These are phyloP conservation scores for Quercus suber DNA, from an alignment of 306 rosid genomes.

Conservation along the genomic window DNA sequence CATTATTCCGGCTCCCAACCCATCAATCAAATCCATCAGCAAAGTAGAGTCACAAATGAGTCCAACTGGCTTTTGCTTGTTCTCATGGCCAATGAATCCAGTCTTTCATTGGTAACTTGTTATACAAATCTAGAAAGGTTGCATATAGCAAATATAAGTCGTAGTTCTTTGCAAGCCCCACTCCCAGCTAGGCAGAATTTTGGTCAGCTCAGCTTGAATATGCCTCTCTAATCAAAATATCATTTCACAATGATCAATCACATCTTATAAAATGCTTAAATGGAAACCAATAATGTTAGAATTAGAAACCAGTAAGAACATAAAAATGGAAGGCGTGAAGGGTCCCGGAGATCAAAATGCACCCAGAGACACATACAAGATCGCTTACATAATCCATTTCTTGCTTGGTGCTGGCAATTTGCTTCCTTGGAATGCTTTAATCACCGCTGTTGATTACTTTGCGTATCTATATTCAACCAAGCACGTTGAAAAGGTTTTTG, in stretches of 20 bases:
- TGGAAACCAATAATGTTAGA: conserved; percentile 11
- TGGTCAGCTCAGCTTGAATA: conserved; percentile 24
- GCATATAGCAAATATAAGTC: conserved; percentile 7
- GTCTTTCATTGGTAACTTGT: background rate
- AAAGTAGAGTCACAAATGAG: conserved; percentile 28
- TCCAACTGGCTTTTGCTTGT: conserved; percentile 15
- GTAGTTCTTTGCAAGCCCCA: conserved; percentile 15
- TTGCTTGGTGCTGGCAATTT: conserved; percentile 85
- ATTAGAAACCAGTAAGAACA: conserved; percentile 9
- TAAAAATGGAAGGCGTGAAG: conserved; percentile 52
- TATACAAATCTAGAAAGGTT: background rate
- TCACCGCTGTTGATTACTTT: conserved; percentile 93
- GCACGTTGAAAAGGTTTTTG: conserved; percentile 78
- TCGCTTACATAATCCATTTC: conserved; percentile 86
- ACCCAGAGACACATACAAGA: conserved; percentile 47
- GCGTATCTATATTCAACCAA: conserved; percentile 64
- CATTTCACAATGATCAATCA: conserved; percentile 17
- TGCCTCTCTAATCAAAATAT: conserved; percentile 45
- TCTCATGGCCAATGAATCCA: conserved; percentile 8
- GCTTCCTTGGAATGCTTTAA: conserved; percentile 95
- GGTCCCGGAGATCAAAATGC: conserved; percentile 36
- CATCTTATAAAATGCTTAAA: conserved; percentile 22
- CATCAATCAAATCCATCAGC: conserved; percentile 62
- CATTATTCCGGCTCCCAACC: conserved; percentile 50
- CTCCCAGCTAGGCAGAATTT: conserved; percentile 1